Evolutionary conservation across 176 grass and related monocot species (phyloP).

Genomic region (Luzula sylvatica): DNA sequence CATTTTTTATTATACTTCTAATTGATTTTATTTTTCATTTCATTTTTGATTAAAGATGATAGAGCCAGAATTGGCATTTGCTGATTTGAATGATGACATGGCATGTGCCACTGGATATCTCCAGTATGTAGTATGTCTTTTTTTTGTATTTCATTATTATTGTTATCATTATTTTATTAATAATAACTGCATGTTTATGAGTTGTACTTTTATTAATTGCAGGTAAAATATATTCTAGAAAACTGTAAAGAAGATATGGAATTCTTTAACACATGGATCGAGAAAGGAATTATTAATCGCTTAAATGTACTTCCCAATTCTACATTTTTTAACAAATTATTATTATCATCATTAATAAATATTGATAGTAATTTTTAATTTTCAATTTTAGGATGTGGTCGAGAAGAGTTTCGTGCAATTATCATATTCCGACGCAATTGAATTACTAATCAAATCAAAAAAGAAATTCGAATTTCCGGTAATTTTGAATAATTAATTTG

Average conservation of each 20-base stretch:
- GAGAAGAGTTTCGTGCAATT: constrained; percentile 86
- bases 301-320: constrained; percentile 46
- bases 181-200: not conserved
- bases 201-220: constrained; percentile 23
- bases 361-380: constrained; percentile 3
- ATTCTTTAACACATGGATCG: constrained; percentile 94
- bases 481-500: constrained; percentile 21
- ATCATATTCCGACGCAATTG: constrained; percentile 89
- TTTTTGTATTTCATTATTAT: constrained; percentile 15
- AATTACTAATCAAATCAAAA: constrained; percentile 74
- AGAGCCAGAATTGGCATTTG: constrained; percentile 98
- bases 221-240: constrained; percentile 90
- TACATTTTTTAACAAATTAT: constrained; percentile 18
- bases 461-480: constrained; percentile 92
- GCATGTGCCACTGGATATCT: constrained; percentile 99
- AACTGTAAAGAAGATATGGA: constrained; percentile 98
- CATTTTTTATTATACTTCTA: constrained; percentile 11
- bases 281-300: constrained; percentile 91
- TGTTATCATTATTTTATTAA: not conserved
- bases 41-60: constrained; percentile 61
- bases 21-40: constrained; percentile 11
- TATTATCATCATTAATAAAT: constrained; percentile 12
- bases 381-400: constrained; percentile 55
- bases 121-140: constrained; percentile 99
- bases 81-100: constrained; percentile 98